Evolutionary conservation across 2,329 filamentous ascomycete genomes (phyloP).

Genomic region (Sporothrix brasiliensis): DNA sequence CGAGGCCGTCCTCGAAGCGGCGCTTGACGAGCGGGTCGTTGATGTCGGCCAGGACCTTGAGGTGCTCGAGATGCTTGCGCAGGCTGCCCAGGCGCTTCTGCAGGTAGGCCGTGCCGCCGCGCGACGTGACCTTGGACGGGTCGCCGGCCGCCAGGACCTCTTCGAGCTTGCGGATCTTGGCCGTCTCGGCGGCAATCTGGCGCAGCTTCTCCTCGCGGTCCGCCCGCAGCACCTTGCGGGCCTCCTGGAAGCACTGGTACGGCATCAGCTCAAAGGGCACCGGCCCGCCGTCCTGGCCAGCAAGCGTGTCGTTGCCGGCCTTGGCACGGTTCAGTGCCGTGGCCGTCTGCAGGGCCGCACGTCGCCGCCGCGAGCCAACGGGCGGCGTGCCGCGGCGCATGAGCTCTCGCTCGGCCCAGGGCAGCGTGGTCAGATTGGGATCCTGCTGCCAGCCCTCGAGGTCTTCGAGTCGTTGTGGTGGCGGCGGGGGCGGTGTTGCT

Average conservation of each 20-base stretch:
- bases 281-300: conserved; percentile 52
- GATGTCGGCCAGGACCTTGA: conserved; percentile 90
- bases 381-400: conserved; percentile 70
- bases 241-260: conserved; percentile 98
- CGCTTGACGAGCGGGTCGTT: conserved; percentile 95
- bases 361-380: conserved; percentile 81
- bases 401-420: conserved; percentile 67
- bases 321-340: conserved; percentile 9
- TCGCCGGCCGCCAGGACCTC: conserved; percentile 44
- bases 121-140: conserved; percentile 58
- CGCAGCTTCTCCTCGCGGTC: conserved; percentile 81
- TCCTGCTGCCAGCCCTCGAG: conserved; percentile 56
- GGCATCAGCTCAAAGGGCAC: conserved; percentile 91
- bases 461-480: conserved; percentile 28
- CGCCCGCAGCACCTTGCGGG: conserved; percentile 75
- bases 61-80: conserved; percentile 69
- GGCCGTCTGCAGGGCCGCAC: conserved; percentile 63
- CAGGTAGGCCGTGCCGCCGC: conserved; percentile 66
- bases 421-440: conserved; percentile 68
- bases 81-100: conserved; percentile 69
- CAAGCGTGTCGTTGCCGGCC: conserved; percentile 13
- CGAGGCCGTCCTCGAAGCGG: conserved; percentile 86
- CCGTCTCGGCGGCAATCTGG: conserved; percentile 68
- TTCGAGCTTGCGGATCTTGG: conserved; percentile 69
- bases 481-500: neutral